Base-by-base conservation (phyloP, 208 protist genomes). In the Acanthamoeba healyi region DNA sequence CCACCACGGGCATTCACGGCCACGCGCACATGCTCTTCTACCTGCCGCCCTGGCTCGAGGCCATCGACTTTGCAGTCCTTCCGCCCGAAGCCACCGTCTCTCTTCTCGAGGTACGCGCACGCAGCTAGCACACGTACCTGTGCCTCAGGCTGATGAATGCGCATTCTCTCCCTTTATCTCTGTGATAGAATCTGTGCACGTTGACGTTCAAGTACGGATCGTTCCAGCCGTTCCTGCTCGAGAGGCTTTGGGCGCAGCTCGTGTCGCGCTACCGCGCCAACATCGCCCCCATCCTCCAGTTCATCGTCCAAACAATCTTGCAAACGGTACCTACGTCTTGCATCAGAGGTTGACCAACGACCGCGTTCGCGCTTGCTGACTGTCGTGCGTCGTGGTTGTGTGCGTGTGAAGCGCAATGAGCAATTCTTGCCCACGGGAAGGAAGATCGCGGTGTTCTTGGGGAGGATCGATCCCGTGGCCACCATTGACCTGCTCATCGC, bases 1-100 rank as follows among this genome's bases (percentile, higher is more conserved):
- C 82, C 56, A 90, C 82, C 10, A 90, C 82, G 24, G 54, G 54
- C 26, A 67, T 67, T 90, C 82, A 90, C 40, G 38, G 74, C 40
- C 82, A 90, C 40, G 51, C 36, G 24, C 29, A 36, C 32, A 90
- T 90, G 82, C 40, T 90, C n/a, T 90, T 70, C 82, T 90, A 67
- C 51, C 42, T 90, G n/a, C 82, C 82, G 15, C 82, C 82, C 4
- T 90, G 82, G 82, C 36, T 90, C 24, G 34, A 70, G 51, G 54
- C 46, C 32, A 90, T 90, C 46, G 82, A 90, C 56, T 67, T 90
- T 24, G 40, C 82, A 9, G 51, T 36, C n/a, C 42, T 72, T n/a
- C 63, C 63, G 63, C 26, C 63, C 26, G 63, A 72, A 5, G 63
- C 63, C 63, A 72, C 63, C 26, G n/a, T 38, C 34, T 29, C 63